Base-by-base conservation (phyloP, 2,329 filamentous ascomycete species). In the Epichloe aotearoae region DNA sequence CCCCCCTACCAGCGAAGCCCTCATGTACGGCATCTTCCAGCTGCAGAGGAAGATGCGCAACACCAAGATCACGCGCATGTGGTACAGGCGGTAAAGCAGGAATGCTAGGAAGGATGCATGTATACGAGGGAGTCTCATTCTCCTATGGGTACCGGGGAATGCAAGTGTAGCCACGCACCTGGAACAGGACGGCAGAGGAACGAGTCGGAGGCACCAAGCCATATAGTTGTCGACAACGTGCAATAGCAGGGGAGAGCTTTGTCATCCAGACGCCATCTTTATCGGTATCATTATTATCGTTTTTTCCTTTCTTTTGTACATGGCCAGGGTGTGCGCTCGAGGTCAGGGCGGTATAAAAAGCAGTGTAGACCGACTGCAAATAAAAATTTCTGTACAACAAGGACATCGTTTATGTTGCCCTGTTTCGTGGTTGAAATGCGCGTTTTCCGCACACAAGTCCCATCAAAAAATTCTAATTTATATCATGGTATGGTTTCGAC, bases 31-130 rank as follows among this genome's bases (percentile, higher is more conserved):
- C 10, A 83, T 88, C 62, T 85, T 89, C 68, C 82, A 86, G 67
- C 66, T 88, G 52, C 84, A 88, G 70, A 82, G 81, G 66, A 88
- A 88, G 76, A 86, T 88, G 76, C 72, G 84, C 48, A 69, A 75
- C 57, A 77, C 75, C 50, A 70, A 70, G 60, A 76, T 76, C 53
- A 75, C 71, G 23, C 62, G 74, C 48, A 76, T 77, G 69, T 80
- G 76, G 76, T 79, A 79, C 64, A 68, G 76, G 60, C 74, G 76
- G 68, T 80, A 73, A 60, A 58, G 38, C 15, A 17, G 36, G 2
- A 1, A 44, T 46, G 15, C 14, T 12, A 15, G 12, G 36, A 11
- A n/a, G 44, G 37, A 30, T 30, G 30, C 30, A 11, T 30, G 8
- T 30, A 30, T 11, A 11, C 30, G 30, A 30, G 30, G 8, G 30